Base-by-base conservation (phyloP, 2,329 filamentous ascomycete species). In the Pseudocercospora ulei region DNA sequence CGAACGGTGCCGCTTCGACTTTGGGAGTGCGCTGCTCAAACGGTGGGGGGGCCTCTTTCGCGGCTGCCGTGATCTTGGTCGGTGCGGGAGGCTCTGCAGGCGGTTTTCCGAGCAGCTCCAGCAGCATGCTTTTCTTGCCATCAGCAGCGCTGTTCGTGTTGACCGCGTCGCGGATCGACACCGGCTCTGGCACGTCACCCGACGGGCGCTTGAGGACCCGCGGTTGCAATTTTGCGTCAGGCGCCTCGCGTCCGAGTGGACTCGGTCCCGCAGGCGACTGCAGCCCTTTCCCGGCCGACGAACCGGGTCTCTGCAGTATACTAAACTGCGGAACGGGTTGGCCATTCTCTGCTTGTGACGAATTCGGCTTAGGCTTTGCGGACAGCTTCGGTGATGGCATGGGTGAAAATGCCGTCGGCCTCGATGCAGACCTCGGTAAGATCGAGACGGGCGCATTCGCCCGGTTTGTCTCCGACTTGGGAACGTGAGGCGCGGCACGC, bases 161-260 rank as follows among this genome's bases (percentile, higher is more conserved):
- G 12, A 18, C 9, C n/a, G 12, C 12, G 9, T 17, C 14, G 9
- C 11, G 18, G 7, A 33, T 7, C 22, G 7, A 11, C 14, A n/a
- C 9, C 18, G 9, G 16, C 7, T 33, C 18, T 16, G 19, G 29
- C 6, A 13, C n/a, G 12, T 29, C 48, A n/a, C 34, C 46, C 7
- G 43, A 48, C 16, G 50, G 47, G 7, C 56, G 42, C 34, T 52
- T 54, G 5, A 60, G 51, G 13, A 61, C 41, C 35, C 58, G 56
- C 16, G 54, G 50, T 25, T 53, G 52, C 39, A 55, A 51, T 14
- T 28, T 25, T 11, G 52, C 35, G 30, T 48, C 48, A 1, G 50
- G 29, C 19, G 48, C 25, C 28, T 56, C 52, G n/a, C 50, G 41
- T 8, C 48, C 33, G 3, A 53, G 37, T 9, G 51, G 49, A 45